Evolutionary conservation across 148 eudicot species (phyloP).

Genomic region (Drosera capensis): DNA sequence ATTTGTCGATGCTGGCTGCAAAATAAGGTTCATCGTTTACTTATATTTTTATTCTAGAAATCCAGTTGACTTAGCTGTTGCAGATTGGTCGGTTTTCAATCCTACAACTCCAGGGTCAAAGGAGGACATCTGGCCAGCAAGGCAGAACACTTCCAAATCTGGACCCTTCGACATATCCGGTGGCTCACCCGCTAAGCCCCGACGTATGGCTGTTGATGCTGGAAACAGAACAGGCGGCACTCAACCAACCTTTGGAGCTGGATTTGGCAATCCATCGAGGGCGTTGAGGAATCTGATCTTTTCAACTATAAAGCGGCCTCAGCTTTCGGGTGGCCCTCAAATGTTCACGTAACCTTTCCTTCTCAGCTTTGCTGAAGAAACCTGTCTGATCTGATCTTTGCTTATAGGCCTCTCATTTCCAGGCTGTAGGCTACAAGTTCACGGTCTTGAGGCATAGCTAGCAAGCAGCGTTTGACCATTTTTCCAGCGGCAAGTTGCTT

Average conservation of each 20-base stretch:
- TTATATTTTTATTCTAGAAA: constrained; percentile 17
- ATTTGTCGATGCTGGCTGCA: neutral
- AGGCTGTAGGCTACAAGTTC: constrained; percentile 5
- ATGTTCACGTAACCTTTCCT: constrained; percentile 53
- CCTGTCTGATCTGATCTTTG: neutral
- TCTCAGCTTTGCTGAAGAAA: neutral
- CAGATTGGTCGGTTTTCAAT: constrained; percentile 77
- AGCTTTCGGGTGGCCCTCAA: constrained; percentile 56
- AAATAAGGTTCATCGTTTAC: neutral
- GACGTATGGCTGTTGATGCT: constrained; percentile 26
- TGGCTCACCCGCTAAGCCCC: constrained; percentile 46
- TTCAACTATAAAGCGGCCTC: constrained; percentile 86
- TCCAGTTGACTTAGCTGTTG: constrained; percentile 63
- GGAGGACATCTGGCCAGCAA: constrained; percentile 71
- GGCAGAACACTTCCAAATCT: constrained; percentile 57
- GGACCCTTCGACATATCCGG: constrained; percentile 53
- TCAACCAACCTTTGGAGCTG: constrained; percentile 39
- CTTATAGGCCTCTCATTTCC: neutral
- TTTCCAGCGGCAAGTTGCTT: too few relatives aligned
- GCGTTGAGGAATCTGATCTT: constrained; percentile 65
- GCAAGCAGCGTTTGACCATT: neutral
- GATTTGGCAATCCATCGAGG: constrained; percentile 60
- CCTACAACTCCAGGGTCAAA: constrained; percentile 95
- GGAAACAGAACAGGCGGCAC: constrained; percentile 45
- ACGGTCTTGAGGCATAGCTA: neutral